Base-by-base conservation (phyloP, 1,284 basidiomycete genomes). In the Lignosus rhinocerotis region DNA sequence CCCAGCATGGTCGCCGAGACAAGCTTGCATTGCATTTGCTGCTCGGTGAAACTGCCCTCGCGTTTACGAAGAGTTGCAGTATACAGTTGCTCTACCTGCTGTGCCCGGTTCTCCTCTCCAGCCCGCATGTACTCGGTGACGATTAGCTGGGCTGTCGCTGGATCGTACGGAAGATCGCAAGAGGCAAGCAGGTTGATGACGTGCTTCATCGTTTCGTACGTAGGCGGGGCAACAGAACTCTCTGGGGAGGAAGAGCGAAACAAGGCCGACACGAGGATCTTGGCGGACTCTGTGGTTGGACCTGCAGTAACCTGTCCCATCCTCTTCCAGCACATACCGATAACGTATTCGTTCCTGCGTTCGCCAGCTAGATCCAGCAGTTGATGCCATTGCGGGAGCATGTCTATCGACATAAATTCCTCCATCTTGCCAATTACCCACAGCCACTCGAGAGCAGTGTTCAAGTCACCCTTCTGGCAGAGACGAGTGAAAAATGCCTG, bases 301-400 rank as follows among this genome's bases (percentile, higher is more conserved):
- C 17, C 45, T 19, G 57, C 51, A 1, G 55, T 56, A 1, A 56
- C 53, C 14, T 44, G 17, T 14, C 42, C 46, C 60, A 69, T 64
- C 44, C 11, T 45, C 10, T 30, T 21, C 2, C 68, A 32, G 16
- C 56, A 51, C 2, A 34, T 19, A 2, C 34, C 30, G 12, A 65
- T 36, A 41, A 63, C 33, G 1, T 38, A 30, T 8, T 50, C 31
- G 34, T 65, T 49, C 12, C 53, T 30, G 1, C 17, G 53, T n/a
- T 53, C 25, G 11, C 51, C 54, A 61, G 77, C 81, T 14, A 75
- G 69, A 36, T 78, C 72, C 25, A 88, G 69, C 57, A 86, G 76
- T 7, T 76, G 59, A 60, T 84, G 79, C 73, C 83, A 85, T 10
- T 41, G 21, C 6, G 52, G 32, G 21, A 34, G 56, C 42, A 38